phyloP scores from a whole-genome alignment of 2,329 filamentous ascomycete species.

The Xylaria sp. region DNA sequence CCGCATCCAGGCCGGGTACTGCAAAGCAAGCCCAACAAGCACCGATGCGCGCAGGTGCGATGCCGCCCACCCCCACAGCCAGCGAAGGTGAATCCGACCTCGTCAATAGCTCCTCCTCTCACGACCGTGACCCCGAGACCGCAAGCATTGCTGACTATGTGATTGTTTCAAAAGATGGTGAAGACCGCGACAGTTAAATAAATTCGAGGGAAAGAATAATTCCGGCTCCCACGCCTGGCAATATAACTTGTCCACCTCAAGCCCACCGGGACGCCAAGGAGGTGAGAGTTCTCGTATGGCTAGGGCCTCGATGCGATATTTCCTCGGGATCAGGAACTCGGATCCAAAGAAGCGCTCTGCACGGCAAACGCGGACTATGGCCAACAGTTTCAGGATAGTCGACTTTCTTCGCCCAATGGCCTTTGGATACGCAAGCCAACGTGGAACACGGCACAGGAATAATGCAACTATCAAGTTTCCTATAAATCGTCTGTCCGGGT shows the following conservation, averaged over 20 bases:
- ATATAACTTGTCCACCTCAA: neutral
- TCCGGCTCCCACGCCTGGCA: slow-evolving; percentile 7
- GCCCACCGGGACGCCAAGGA: slow-evolving; percentile 5
- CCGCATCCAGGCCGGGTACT: slow-evolving; percentile 63
- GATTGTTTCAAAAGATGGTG: slow-evolving; percentile 56
- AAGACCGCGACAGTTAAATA: slow-evolving; percentile 52
- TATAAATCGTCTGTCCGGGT: slow-evolving; percentile 4
- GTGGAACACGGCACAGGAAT: slow-evolving; percentile 6
- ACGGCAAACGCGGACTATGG: slow-evolving; percentile 2
- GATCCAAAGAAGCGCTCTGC: slow-evolving; percentile 1
- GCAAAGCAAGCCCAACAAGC: slow-evolving; percentile 60
- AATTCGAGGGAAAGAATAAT: slow-evolving; percentile 6
- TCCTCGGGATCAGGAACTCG: slow-evolving; percentile 16
- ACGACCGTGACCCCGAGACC: slow-evolving; percentile 48
- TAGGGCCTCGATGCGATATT: slow-evolving; percentile 6
- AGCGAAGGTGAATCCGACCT: slow-evolving; percentile 70
- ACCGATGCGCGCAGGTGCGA: slow-evolving; percentile 63
- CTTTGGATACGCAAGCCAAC: slow-evolving; percentile 29
- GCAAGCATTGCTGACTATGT: slow-evolving; percentile 56
- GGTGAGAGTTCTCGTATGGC: slow-evolving; percentile 7
- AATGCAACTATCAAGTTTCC: slow-evolving; percentile 2
- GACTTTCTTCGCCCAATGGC: slow-evolving; percentile 7
- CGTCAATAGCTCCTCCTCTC: slow-evolving; percentile 44
- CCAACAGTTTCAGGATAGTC: slow-evolving; percentile 27
- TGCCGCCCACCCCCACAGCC: slow-evolving; percentile 69